These are phyloP conservation scores for Fusarium piperis DNA, from an alignment of 2,329 filamentous ascomycete species.

Conservation along the genomic window DNA sequence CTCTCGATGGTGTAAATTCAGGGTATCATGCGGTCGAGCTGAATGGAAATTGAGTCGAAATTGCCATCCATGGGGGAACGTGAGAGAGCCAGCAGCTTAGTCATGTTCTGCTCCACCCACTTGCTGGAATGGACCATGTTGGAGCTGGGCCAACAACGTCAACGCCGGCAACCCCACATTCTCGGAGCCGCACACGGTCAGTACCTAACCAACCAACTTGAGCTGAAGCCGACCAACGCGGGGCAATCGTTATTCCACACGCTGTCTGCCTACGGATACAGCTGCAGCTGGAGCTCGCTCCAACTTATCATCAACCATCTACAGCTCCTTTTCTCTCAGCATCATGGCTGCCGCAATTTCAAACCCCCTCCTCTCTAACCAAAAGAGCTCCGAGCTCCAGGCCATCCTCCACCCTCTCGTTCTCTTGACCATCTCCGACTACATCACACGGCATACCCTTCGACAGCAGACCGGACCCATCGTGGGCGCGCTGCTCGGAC, in stretches of 20 bases:
- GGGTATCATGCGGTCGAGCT: background rate
- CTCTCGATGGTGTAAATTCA: background rate
- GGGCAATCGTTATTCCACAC: constrained; percentile 20
- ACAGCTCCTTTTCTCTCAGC: background rate
- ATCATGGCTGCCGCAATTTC: constrained; percentile 58
- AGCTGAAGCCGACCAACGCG: constrained; percentile 11
- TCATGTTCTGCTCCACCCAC: background rate
- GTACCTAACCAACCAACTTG: background rate
- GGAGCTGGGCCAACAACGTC: constrained; percentile 6
- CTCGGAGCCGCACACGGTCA: background rate
- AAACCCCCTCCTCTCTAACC: constrained; percentile 71
- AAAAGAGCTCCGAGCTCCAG: constrained; percentile 78
- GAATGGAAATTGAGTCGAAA: background rate
- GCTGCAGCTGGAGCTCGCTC: background rate
- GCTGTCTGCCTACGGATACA: background rate
- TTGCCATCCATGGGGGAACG: background rate
- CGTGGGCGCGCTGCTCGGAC: constrained; percentile 87
- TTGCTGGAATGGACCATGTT: background rate
- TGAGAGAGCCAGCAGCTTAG: constrained; percentile 2
- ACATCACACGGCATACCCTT: constrained; percentile 89
- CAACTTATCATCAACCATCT: background rate
- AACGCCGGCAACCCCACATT: constrained; percentile 15
- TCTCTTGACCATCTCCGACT: constrained; percentile 95
- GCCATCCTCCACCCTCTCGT: constrained; percentile 92
- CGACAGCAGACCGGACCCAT: constrained; percentile 79